Evolutionary conservation across 371 early-diverging fungal genomes (phyloP).

Genomic region (Mortierella sp.): DNA sequence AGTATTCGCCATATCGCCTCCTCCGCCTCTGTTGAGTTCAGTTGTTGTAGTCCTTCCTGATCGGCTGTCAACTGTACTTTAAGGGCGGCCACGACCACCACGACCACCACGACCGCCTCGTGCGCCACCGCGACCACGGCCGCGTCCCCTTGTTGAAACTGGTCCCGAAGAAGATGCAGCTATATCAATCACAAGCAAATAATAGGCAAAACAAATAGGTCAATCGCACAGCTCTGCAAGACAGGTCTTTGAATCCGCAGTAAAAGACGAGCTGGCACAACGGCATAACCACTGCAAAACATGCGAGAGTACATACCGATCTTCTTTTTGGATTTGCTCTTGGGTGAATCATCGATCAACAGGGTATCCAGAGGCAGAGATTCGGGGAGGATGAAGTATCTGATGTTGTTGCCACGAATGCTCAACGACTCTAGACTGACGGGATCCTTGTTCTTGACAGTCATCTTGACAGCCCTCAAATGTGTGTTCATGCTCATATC

Average conservation of each 20-base stretch:
- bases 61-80: background rate
- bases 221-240: background rate
- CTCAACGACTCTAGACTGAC: conserved; percentile 90
- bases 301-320: conserved; percentile 43
- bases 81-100: conserved; percentile 47
- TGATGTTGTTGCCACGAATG: conserved; percentile 95
- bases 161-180: conserved; percentile 24
- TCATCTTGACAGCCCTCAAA: conserved; percentile 98
- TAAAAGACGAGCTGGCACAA: background rate
- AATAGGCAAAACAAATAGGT: background rate
- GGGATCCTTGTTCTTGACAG: conserved; percentile 94
- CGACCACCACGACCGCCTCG: conserved; percentile 62
- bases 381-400: conserved; percentile 97
- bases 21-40: background rate
- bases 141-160: conserved; percentile 53
- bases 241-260: background rate
- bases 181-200: background rate
- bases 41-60: background rate
- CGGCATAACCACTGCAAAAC: background rate
- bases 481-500: conserved; percentile 99
- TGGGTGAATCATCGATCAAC: conserved; percentile 96
- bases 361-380: conserved; percentile 96
- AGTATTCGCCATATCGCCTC: background rate
- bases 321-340: conserved; percentile 92
- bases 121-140: conserved; percentile 58